These are phyloP conservation scores for Clausena lansium DNA, from an alignment of 345 rosid genomes.

Conservation along the genomic window DNA sequence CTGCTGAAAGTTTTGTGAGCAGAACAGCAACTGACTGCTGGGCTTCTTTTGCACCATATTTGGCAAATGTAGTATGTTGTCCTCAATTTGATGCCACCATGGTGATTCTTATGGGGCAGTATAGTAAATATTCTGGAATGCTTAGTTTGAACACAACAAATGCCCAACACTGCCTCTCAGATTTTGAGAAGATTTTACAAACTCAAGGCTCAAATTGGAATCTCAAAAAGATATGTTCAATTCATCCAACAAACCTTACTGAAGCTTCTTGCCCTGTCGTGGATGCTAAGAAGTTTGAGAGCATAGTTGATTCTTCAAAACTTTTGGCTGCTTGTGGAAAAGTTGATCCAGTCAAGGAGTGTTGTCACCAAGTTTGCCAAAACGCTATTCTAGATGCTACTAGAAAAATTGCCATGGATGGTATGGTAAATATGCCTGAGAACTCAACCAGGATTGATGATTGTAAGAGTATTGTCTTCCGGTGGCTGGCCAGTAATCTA, in stretches of 20 bases:
- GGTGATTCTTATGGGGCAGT: conserved; percentile 51
- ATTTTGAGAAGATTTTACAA: conserved; percentile 46
- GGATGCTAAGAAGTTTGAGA: conserved; percentile 46
- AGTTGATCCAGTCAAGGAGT: conserved; percentile 51
- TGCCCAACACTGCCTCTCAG: conserved; percentile 53
- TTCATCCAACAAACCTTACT: conserved; percentile 45
- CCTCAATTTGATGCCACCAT: conserved; percentile 59
- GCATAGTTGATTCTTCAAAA: conserved; percentile 41
- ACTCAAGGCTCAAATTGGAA: conserved; percentile 47
- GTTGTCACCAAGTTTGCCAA: conserved; percentile 55
- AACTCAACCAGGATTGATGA: conserved; percentile 34
- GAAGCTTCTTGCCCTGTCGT: conserved; percentile 49
- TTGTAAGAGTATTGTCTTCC: conserved; percentile 44
- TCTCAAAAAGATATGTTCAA: conserved; percentile 41
- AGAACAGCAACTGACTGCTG: conserved; percentile 52
- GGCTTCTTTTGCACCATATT: conserved; percentile 47
- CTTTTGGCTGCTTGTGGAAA: conserved; percentile 53
- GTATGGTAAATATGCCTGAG: conserved; percentile 28
- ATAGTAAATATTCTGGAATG: conserved; percentile 43
- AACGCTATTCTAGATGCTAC: conserved; percentile 52
- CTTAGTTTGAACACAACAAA: conserved; percentile 41
- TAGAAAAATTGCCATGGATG: conserved; percentile 33
- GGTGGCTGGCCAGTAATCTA: conserved; percentile 58
- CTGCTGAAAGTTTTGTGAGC: conserved; percentile 41
- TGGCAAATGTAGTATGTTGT: conserved; percentile 63